Evolutionary conservation across 176 grass and related monocot genomes (phyloP), one percentile per base, ranked within the genome.

Genomic region (Musa beccarii): DNA sequence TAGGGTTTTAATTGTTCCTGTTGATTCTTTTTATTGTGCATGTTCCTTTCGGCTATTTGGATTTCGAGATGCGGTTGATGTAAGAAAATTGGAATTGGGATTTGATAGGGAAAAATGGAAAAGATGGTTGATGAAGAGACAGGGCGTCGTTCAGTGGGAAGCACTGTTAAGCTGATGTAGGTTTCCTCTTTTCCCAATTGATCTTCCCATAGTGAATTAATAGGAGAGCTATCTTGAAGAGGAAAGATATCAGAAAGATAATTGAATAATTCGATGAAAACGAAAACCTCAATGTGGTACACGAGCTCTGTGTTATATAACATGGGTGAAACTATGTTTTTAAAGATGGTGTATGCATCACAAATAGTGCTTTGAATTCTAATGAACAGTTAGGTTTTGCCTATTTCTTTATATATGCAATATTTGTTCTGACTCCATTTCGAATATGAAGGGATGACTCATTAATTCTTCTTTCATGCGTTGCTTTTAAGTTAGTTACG

Each of bases 81-180:
- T n/a, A 25, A 52, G 20, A 49, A 25, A 71, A 72, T 62, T 80
- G 68, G 55, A 63, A 80, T 80, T 80, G 55, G 16, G 65, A 71
- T 72, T 83, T 77, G 65, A 70, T 63, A 78, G 81, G 75, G 73
- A 83, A 78, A 53, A 70, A 64, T 71, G 55, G 74, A 26, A 73
- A 78, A 73, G 83, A 85, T 81, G 78, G 83, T 80, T 85, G 74
- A 85, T 52, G 73, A 66, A 75, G 66, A 85, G 26, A 80, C 73
- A 50, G 52, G 67, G 75, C 49, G 26, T 63, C 84, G 29, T 54
- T n/a, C 43, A 22, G 20, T 43, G 68, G 49, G 51, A 73, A 53
- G 9, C 69, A 28, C 17, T 73, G 49, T 63, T 67, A 73, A 81
- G 51, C 54, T 73, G 25, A 63, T 78, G 84, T 81, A 86, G 79